Conservation (phyloP, 2,329 filamentous ascomycete genomes). For the Plenodomus lindquistii region DNA sequence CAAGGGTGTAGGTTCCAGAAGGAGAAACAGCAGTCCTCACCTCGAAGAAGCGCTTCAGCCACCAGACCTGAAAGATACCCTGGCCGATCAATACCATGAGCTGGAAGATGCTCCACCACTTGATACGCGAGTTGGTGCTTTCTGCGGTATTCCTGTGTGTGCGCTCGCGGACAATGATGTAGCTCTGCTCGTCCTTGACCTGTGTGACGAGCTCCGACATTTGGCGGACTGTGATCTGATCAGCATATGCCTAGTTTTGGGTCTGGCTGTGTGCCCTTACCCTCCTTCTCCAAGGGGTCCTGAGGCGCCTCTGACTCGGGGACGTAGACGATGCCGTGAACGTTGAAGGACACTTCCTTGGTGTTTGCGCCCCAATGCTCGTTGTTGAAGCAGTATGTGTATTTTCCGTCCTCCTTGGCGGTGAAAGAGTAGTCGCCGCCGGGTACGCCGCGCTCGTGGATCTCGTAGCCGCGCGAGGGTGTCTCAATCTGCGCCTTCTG, state of each 20-base stretch:
- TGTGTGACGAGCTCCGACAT: conserved; percentile 84
- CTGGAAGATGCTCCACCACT: conserved; percentile 99
- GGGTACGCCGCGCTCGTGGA: conserved; percentile 78
- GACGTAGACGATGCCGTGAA: conserved; percentile 97
- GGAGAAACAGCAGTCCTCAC: conserved; percentile 44
- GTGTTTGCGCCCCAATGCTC: conserved; percentile 95
- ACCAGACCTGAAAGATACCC: conserved; percentile 98
- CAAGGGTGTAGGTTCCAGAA: not conserved
- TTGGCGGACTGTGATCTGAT: conserved; percentile 65
- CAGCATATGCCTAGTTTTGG: conserved; percentile 5
- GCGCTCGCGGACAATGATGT: conserved; percentile 93
- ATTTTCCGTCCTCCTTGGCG: conserved; percentile 83
- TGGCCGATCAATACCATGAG: conserved; percentile 85
- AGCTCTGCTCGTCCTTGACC: conserved; percentile 97
- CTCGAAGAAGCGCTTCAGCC: conserved; percentile 98
- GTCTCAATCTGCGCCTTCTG: conserved; percentile 68
- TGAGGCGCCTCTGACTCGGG: conserved; percentile 80
- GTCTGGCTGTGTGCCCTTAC: conserved; percentile 53
- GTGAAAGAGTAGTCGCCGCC: conserved; percentile 94
- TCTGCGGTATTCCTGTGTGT: conserved; percentile 98
- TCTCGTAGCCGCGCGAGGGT: conserved; percentile 73
- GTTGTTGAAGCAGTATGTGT: conserved; percentile 98
- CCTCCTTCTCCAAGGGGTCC: conserved; percentile 89
- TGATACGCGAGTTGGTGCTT: conserved; percentile 95
- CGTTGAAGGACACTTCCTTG: conserved; percentile 99